A percentile compares a stretch with the other conserved stretches of the same genome.
These are phyloP conservation scores for Phytophthora palmivora DNA, from an alignment of 352 stramenopile species.

Conservation along the genomic window DNA sequence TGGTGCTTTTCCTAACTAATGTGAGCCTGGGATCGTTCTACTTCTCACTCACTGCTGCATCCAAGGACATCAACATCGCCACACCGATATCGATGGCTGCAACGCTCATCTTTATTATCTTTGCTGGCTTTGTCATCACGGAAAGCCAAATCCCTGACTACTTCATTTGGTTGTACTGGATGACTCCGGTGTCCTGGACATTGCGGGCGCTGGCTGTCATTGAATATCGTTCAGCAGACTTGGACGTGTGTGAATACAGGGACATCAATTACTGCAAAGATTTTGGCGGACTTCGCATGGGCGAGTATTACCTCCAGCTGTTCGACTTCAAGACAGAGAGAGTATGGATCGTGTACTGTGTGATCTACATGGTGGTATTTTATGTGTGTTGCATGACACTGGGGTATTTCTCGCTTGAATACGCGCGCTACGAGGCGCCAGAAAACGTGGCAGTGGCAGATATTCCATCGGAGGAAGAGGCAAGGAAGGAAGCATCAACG, in stretches of 20 bases:
- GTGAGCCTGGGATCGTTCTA: conserved; percentile 61
- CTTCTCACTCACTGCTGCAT: conserved; percentile 51
- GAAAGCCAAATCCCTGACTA: conserved; percentile 58
- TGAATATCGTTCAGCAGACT: conserved; percentile 45
- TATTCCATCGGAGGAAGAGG: conserved; percentile 2
- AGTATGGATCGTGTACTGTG: conserved; percentile 44
- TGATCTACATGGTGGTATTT: conserved; percentile 43
- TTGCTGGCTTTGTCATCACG: conserved; percentile 59
- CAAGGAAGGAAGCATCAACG: neutral
- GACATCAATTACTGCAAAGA: conserved; percentile 49
- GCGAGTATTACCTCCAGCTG: conserved; percentile 41
- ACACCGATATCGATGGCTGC: conserved; percentile 53
- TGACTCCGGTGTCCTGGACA: conserved; percentile 62
- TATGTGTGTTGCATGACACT: conserved; percentile 43
- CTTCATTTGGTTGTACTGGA: conserved; percentile 71
- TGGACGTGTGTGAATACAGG: conserved; percentile 48
- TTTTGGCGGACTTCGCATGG: conserved; percentile 32
- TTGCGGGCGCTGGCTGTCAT: conserved; percentile 47
- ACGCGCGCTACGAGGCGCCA: conserved; percentile 39
- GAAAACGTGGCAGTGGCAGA: conserved; percentile 24
- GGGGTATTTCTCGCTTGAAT: conserved; percentile 45
- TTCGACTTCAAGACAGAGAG: conserved; percentile 51
- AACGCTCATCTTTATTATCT: conserved; percentile 60
- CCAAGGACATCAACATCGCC: conserved; percentile 46
- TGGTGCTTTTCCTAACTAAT: conserved; percentile 61